Base-by-base conservation (phyloP, 1,139 yeast species). In the Candida sanyaensis region DNA sequence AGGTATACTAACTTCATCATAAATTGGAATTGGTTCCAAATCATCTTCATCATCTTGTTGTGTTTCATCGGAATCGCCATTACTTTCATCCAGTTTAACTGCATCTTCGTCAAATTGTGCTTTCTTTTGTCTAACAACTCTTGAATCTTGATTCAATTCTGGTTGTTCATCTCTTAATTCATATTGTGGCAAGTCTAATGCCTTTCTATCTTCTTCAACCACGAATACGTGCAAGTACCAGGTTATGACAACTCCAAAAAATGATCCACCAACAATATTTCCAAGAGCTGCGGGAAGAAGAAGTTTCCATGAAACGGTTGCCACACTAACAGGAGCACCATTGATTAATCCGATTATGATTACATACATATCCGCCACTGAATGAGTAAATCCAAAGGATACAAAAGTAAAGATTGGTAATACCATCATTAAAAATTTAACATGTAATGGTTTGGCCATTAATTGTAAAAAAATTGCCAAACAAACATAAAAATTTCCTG, bases 161-260 rank as follows among this genome's bases (percentile, higher is more conserved):
- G 95, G 93, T 57, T 86, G 93, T 62, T 86, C 93, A 65, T 87
- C 95, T 56, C 84, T 75, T 45, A 83, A 81, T 34, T 84, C 91
- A 55, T 79, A 86, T 42, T 71, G 68, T 7, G 95, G 95, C 52
- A 87, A 72, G 32, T 81, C 74, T 62, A 86, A 69, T 44, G 69
- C 60, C 53, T 74, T 75, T 62, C 82, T 80, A 65, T 87, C 95
- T 51, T 77, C 66, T 60, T 87, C 95, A 29, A 87, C 90, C 41
- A 83, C 86, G 36, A 78, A 75, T 46, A 87, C 59, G 61, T 87
- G 95, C 55, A 84, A 69, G 58, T 84, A 87, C 78, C 82, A 87
- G 7, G 91, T 88, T 24, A 86, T 63, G 0, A 78, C 72, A 2
- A 83, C 55, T 6, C 86, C 84, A 61, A 87, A 86, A 36, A 79